These are phyloP conservation scores for Termitomyces sp. DNA, from an alignment of 768 basidiomycete genomes.

Conservation along the genomic window DNA sequence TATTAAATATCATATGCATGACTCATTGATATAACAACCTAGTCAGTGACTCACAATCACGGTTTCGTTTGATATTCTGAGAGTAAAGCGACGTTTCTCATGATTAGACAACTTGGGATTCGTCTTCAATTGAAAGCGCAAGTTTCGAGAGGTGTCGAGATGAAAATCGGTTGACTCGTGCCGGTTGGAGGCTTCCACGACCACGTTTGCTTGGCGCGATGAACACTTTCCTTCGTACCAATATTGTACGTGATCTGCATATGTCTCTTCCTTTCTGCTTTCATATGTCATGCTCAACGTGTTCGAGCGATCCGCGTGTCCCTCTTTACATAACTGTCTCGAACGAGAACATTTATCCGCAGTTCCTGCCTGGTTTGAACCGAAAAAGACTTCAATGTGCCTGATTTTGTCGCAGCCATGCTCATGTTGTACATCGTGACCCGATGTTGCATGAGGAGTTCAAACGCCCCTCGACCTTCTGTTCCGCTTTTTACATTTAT, in stretches of 20 bases:
- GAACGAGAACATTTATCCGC: neutral
- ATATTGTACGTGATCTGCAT: neutral
- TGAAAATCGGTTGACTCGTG: neutral
- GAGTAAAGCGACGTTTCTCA: no score
- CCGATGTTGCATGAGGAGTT: conserved; percentile 8
- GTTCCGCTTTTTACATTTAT: neutral
- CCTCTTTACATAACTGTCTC: neutral
- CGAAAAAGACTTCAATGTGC: neutral
- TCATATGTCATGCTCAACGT: neutral
- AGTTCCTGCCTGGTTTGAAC: neutral
- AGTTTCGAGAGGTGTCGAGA: neutral
- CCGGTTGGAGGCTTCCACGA: neutral
- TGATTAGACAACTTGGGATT: no score
- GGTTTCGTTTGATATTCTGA: no score
- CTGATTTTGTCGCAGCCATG: neutral
- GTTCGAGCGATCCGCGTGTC: neutral
- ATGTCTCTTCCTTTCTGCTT: neutral
- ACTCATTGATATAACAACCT: no score
- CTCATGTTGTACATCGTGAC: conserved; percentile 5
- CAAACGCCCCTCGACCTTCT: neutral
- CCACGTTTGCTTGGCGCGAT: neutral
- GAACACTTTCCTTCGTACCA: neutral
- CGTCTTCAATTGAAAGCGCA: neutral
- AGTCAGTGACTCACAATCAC: neutral
- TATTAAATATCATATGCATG: no score